Evolutionary conservation across 805 yeast species (phyloP).

Genomic region (Nakazawaea ambrosiae): DNA sequence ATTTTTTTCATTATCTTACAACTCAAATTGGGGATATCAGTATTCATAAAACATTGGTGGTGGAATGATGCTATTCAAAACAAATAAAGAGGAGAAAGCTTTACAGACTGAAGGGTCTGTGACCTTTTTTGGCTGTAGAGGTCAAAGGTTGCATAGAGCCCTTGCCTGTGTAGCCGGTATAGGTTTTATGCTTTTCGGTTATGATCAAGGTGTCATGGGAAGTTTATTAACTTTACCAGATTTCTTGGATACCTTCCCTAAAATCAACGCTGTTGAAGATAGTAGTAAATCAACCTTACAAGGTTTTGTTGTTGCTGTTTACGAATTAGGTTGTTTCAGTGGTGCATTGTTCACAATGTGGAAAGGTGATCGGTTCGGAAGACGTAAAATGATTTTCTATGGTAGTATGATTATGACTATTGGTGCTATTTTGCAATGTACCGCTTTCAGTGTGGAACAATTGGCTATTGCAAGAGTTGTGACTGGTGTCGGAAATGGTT

Average conservation of each 20-base stretch:
- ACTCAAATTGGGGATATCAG: too few relatives aligned
- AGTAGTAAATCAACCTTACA: slow-evolving; percentile 33
- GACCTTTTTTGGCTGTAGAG: slow-evolving; percentile 13
- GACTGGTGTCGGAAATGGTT: slow-evolving; percentile 38
- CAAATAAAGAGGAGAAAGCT: too few relatives aligned
- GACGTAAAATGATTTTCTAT: slow-evolving; percentile 29
- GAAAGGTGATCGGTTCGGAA: slow-evolving; percentile 34
- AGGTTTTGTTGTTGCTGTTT: slow-evolving; percentile 41
- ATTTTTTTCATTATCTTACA: too few relatives aligned
- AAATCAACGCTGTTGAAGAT: slow-evolving; percentile 21
- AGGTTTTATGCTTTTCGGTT: slow-evolving; percentile 39
- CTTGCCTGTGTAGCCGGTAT: slow-evolving; percentile 19
- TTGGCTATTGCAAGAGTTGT: slow-evolving; percentile 36
- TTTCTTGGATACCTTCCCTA: slow-evolving; percentile 19
- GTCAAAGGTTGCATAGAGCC: slow-evolving; percentile 13
- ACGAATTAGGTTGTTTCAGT: slow-evolving; percentile 38
- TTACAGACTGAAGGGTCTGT: too few relatives aligned
- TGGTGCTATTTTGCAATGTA: slow-evolving; percentile 28
- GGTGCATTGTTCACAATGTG: slow-evolving; percentile 34
- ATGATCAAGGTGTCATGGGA: slow-evolving; percentile 48
- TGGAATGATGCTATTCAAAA: too few relatives aligned
- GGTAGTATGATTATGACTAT: slow-evolving; percentile 31
- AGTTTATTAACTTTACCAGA: slow-evolving; percentile 18
- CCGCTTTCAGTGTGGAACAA: slow-evolving; percentile 33
- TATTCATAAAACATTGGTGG: too few relatives aligned